These are phyloP conservation scores for Aurantiochytrium sp. DNA, from an alignment of 108 stramenopile genomes.

Conservation along the genomic window DNA sequence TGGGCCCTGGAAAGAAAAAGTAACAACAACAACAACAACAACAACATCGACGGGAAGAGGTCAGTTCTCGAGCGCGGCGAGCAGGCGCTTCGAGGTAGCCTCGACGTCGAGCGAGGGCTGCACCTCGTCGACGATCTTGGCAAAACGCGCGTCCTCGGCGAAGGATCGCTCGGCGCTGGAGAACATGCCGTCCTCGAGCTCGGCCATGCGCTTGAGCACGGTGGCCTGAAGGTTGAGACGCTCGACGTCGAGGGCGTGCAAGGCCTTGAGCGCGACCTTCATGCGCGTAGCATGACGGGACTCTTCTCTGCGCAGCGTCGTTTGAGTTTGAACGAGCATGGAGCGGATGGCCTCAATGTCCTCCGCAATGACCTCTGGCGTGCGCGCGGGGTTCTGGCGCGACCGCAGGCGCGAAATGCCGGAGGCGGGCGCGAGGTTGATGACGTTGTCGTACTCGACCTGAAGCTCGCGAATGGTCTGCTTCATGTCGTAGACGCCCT, in stretches of 20 bases:
- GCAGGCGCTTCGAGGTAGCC: constrained; percentile 1
- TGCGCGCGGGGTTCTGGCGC: background rate
- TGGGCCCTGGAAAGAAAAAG: no score
- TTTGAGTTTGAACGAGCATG: background rate
- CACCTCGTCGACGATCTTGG: background rate
- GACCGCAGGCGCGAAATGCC: background rate
- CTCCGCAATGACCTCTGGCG: background rate
- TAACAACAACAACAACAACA: no score
- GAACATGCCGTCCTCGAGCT: background rate
- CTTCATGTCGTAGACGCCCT: background rate
- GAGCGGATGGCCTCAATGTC: background rate
- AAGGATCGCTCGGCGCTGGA: background rate
- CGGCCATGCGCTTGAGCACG: background rate
- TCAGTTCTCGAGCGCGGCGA: background rate
- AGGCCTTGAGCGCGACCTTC: background rate
- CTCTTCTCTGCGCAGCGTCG: background rate
- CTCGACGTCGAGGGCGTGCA: background rate
- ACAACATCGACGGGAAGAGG: no score
- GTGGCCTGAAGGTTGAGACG: background rate
- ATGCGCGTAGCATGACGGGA: background rate
- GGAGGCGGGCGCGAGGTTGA: background rate
- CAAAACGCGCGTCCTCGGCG: background rate
- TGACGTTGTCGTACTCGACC: background rate
- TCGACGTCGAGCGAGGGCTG: constrained; percentile 9
- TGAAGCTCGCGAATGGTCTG: constrained; percentile 8